Evolutionary conservation across 768 basidiomycete genomes (phyloP).

Genomic region (Amanita rubescens): DNA sequence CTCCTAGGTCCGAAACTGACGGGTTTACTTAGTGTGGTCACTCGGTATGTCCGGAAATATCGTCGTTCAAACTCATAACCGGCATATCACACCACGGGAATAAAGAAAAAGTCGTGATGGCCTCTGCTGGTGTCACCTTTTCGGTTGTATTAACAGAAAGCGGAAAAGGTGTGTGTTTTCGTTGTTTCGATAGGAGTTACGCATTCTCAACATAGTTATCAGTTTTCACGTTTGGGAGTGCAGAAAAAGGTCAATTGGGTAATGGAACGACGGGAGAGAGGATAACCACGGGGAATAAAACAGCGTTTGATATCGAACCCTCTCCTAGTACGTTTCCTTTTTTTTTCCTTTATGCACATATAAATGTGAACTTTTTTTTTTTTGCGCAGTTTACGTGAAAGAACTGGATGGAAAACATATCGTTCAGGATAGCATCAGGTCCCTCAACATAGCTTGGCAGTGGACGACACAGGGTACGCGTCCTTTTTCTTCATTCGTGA

Average conservation of each 20-base stretch:
- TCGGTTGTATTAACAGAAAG: conserved; percentile 73
- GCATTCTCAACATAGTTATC: conserved; percentile 4
- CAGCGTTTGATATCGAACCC: conserved; percentile 69
- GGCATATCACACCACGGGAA: conserved; percentile 52
- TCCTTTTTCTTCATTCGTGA: neutral
- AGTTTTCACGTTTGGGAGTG: conserved; percentile 90
- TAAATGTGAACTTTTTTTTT: no score
- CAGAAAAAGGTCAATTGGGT: conserved; percentile 88
- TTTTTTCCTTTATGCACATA: neutral
- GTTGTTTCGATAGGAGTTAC: neutral
- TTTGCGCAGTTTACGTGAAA: conserved; percentile 67
- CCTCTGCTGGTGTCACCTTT: conserved; percentile 78
- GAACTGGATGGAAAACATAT: conserved; percentile 75
- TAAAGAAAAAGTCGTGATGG: conserved; percentile 61
- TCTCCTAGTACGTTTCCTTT: conserved; percentile 46
- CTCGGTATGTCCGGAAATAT: conserved; percentile 52
- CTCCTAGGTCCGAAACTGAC: neutral
- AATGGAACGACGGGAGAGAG: conserved; percentile 93
- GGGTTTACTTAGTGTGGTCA: conserved; percentile 59
- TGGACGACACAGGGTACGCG: conserved; percentile 71
- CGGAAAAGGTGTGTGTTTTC: conserved; percentile 58
- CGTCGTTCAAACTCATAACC: conserved; percentile 55
- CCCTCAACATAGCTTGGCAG: conserved; percentile 81
- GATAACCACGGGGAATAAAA: conserved; percentile 79
- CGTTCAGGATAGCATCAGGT: conserved; percentile 74